Conservation (phyloP, 352 stramenopile genomes). For the Lagenidium giganteum region DNA sequence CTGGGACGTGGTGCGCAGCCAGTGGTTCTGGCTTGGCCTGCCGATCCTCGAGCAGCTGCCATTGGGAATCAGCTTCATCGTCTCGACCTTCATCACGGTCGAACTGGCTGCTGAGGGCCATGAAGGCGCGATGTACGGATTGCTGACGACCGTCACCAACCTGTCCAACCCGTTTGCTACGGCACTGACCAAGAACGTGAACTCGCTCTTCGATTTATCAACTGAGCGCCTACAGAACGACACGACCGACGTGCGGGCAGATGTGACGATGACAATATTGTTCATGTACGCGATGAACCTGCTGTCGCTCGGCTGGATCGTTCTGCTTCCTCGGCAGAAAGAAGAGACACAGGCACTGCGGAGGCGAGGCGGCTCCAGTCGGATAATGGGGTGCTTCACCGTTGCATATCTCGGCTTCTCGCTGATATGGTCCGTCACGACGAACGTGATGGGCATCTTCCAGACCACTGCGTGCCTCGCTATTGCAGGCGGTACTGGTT, state of each 20-base stretch:
- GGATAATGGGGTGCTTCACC: conserved; percentile 28
- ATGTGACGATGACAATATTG: too few species aligned
- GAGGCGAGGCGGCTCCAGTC: conserved; percentile 30
- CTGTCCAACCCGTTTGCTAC: conserved; percentile 44
- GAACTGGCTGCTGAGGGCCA: conserved; percentile 43
- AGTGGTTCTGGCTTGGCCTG: conserved; percentile 64
- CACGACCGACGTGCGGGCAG: conserved; percentile 26
- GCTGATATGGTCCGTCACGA: conserved; percentile 54
- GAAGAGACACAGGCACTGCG: conserved; percentile 37
- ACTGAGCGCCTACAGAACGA: conserved; percentile 20
- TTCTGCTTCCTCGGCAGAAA: conserved; percentile 49
- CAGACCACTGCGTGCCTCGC: conserved; percentile 44
- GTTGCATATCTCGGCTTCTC: conserved; percentile 34
- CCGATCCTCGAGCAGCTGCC: conserved; percentile 48
- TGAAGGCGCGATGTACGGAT: conserved; percentile 39
- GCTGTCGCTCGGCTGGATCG: too few species aligned
- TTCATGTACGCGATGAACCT: conserved; percentile 57
- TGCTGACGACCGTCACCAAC: conserved; percentile 37
- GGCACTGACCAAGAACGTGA: conserved; percentile 50
- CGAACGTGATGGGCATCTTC: conserved; percentile 48
- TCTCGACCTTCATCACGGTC: conserved; percentile 42
- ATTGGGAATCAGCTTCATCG: conserved; percentile 36
- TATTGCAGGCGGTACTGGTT: conserved; percentile 43
- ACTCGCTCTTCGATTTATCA: conserved; percentile 54
- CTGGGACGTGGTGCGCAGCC: conserved; percentile 61